Evolutionary conservation across 306 rosid species (phyloP).

Genomic region (Hippophae tibetana): DNA sequence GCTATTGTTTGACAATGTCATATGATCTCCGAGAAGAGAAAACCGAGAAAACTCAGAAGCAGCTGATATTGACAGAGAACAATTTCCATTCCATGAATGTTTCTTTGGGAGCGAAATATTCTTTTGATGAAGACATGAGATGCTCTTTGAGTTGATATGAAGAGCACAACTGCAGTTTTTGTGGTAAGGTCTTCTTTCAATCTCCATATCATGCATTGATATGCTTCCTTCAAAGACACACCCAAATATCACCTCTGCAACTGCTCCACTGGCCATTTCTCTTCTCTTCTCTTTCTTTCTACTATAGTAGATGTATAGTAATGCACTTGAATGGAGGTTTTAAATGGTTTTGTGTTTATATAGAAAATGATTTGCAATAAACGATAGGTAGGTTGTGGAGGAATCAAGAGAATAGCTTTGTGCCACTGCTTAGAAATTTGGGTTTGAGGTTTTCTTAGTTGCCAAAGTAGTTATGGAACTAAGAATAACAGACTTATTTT

Average conservation of each 20-base stretch:
- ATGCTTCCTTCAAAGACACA: conserved; percentile 51
- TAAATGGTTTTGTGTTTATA: conserved; percentile 4
- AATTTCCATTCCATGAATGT: conserved; percentile 5
- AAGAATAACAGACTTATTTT: neutral
- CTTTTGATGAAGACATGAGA: conserved; percentile 16
- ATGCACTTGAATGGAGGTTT: neutral
- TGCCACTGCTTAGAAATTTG: conserved; percentile 1
- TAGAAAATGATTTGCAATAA: conserved; percentile 1
- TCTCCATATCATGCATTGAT: conserved; percentile 37
- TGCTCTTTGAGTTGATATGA: conserved; percentile 20
- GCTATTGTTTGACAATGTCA: neutral
- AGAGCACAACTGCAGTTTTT: conserved; percentile 28
- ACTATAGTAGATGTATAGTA: no score
- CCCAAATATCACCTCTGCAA: conserved; percentile 23
- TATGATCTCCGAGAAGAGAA: conserved; percentile 11
- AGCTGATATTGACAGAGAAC: conserved; percentile 1
- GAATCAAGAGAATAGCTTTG: neutral
- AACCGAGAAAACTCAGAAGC: neutral
- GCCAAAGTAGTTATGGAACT: conserved; percentile 3
- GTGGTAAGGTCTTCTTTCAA: conserved; percentile 65
- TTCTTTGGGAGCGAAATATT: conserved; percentile 32
- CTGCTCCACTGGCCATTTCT: conserved; percentile 32
- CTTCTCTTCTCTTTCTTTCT: neutral
- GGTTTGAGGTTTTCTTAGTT: neutral
- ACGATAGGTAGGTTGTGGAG: neutral